A percentile compares a stretch with the other conserved stretches of the same genome.
These are phyloP conservation scores for Strigomonas galati DNA, from an alignment of 208 protist species.

Conservation along the genomic window DNA sequence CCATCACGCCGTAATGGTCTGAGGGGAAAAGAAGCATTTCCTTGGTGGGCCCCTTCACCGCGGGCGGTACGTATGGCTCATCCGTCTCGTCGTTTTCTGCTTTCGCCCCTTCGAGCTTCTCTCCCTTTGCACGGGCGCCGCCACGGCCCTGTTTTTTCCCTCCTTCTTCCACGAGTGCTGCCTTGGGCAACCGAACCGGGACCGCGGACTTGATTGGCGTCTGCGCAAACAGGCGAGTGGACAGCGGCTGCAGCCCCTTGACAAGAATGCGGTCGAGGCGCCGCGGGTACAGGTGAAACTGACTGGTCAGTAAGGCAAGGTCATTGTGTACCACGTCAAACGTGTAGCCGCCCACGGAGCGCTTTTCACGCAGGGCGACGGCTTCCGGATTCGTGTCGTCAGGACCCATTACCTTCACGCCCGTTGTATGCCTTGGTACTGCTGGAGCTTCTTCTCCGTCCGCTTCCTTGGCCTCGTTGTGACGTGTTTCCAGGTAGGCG, in stretches of 20 bases:
- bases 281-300: constrained; percentile 9
- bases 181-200: neutral
- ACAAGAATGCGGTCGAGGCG: constrained; percentile 15
- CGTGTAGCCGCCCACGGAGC: constrained; percentile 15
- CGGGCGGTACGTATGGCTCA: constrained; percentile 1
- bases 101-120: too few relatives aligned
- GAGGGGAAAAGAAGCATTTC: constrained; percentile 18
- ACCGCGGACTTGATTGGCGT: neutral
- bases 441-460: too few relatives aligned
- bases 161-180: neutral
- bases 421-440: too few relatives aligned
- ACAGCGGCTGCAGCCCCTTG: neutral
- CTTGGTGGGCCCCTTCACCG: constrained; percentile 6
- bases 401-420: neutral
- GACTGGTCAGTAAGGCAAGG: constrained; percentile 4
- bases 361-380: neutral
- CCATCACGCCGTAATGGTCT: constrained; percentile 16
- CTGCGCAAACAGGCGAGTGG: constrained; percentile 5
- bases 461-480: too few relatives aligned
- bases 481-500: neutral
- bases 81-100: neutral
- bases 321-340: constrained; percentile 10
- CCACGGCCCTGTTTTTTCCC: neutral
- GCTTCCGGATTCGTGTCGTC: neutral
- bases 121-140: too few relatives aligned